These are phyloP conservation scores for Podospora tetraspora DNA, from an alignment of 495 filamentous ascomycete species.

Conservation along the genomic window DNA sequence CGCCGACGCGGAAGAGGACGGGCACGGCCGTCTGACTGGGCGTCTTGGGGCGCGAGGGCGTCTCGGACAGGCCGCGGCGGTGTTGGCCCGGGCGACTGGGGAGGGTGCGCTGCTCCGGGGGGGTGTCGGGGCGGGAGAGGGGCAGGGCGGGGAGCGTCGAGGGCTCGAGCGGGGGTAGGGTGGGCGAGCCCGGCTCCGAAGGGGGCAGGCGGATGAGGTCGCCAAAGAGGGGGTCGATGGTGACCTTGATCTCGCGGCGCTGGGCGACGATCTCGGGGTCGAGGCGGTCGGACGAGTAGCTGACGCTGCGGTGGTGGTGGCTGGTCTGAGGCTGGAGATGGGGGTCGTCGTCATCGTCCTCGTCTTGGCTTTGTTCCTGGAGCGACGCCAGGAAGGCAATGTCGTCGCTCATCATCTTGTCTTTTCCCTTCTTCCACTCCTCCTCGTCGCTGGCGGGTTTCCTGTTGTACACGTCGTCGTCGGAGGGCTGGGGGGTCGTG, in stretches of 20 bases:
- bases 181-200: conserved; percentile 44
- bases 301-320: conserved; percentile 24
- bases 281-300: conserved; percentile 34
- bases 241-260: conserved; percentile 44
- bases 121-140: conserved; percentile 47
- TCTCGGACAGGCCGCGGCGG: conserved; percentile 35
- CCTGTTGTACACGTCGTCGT: neutral
- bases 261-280: conserved; percentile 47
- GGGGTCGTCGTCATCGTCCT: neutral
- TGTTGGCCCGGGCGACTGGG: conserved; percentile 30
- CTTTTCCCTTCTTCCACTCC: conserved; percentile 18
- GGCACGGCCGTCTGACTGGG: conserved; percentile 51
- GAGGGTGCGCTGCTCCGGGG: conserved; percentile 32
- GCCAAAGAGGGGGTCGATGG: conserved; percentile 52
- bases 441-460: conserved; percentile 6
- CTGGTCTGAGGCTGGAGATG: conserved; percentile 4
- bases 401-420: conserved; percentile 12
- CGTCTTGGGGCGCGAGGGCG: conserved; percentile 41
- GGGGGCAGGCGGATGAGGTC: conserved; percentile 53
- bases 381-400: conserved; percentile 4
- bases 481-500: conserved; percentile 28
- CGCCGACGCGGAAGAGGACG: conserved; percentile 42
- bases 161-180: conserved; percentile 23
- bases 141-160: conserved; percentile 40
- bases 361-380: conserved; percentile 6